phyloP scores from a whole-genome alignment of 2,329 filamentous ascomycete genomes.

The Ophiocordyceps australis region DNA sequence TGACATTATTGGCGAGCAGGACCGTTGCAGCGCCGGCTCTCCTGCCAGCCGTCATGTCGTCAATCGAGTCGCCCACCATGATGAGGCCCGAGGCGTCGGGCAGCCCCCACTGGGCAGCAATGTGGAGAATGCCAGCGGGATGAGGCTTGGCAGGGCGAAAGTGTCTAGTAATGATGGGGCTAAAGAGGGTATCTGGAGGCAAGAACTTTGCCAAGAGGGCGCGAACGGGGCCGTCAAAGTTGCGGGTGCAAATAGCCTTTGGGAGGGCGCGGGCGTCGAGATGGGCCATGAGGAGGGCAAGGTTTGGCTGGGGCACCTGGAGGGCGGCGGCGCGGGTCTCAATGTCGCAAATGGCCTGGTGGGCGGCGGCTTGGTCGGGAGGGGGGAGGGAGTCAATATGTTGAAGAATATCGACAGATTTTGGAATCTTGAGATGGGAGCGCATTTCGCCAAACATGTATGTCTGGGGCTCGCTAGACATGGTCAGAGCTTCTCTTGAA shows the following conservation, averaged over 20 bases:
- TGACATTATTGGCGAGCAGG: constrained; percentile 72
- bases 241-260: constrained; percentile 85
- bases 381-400: constrained; percentile 62
- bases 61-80: constrained; percentile 66
- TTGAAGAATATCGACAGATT: constrained; percentile 66
- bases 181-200: constrained; percentile 44
- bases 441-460: constrained; percentile 94
- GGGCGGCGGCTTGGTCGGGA: constrained; percentile 41
- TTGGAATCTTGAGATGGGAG: constrained; percentile 51
- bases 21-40: constrained; percentile 78
- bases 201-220: constrained; percentile 65
- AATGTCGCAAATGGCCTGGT: constrained; percentile 58
- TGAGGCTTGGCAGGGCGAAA: constrained; percentile 74
- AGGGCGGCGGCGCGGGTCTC: constrained; percentile 64
- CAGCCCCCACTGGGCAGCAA: constrained; percentile 60
- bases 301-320: constrained; percentile 69
- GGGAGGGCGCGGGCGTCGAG: constrained; percentile 47
- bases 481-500: too few relatives aligned
- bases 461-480: constrained; percentile 61
- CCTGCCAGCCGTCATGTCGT: constrained; percentile 82
- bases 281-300: constrained; percentile 64
- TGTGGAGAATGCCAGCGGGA: constrained; percentile 75
- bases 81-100: constrained; percentile 30
- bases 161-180: constrained; percentile 69
- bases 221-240: constrained; percentile 67